phyloP scores from a whole-genome alignment of 2,329 filamentous ascomycete genomes.

The Colletotrichum tabaci region DNA sequence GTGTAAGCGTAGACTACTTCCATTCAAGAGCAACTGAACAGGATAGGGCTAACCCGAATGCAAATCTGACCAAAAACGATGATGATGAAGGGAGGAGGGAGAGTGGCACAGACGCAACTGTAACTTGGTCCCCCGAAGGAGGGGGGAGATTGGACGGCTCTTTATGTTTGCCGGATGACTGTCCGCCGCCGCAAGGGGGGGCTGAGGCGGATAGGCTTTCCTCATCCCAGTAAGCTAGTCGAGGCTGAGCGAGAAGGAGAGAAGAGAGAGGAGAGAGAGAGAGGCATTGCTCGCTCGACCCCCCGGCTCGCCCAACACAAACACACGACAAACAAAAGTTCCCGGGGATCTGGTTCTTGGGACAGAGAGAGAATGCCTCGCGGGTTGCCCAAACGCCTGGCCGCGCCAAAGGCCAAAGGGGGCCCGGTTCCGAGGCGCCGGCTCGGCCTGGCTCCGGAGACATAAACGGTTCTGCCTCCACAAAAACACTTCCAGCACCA shows the following conservation, averaged over 20 bases:
- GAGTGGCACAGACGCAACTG: not conserved
- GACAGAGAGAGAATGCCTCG: conserved; percentile 2
- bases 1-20: not conserved
- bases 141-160: not conserved
- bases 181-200: not conserved
- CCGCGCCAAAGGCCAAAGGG: not conserved
- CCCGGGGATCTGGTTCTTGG: not conserved
- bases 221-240: not conserved
- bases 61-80: not conserved
- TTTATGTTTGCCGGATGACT: conserved; percentile 9
- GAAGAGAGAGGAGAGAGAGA: fast-evolving
- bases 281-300: not conserved
- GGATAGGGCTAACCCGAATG: not conserved
- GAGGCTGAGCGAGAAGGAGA: not conserved
- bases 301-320: not conserved
- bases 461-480: not conserved
- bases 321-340: not conserved
- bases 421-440: not conserved
- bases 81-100: not conserved
- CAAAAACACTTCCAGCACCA: not conserved
- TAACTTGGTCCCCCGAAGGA: not conserved
- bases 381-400: not conserved
- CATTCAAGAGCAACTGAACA: not conserved
- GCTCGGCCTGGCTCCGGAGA: not conserved
- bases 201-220: not conserved